Conservation (phyloP, 164 flowering plant genomes). For the Tinospora cordifolia region DNA sequence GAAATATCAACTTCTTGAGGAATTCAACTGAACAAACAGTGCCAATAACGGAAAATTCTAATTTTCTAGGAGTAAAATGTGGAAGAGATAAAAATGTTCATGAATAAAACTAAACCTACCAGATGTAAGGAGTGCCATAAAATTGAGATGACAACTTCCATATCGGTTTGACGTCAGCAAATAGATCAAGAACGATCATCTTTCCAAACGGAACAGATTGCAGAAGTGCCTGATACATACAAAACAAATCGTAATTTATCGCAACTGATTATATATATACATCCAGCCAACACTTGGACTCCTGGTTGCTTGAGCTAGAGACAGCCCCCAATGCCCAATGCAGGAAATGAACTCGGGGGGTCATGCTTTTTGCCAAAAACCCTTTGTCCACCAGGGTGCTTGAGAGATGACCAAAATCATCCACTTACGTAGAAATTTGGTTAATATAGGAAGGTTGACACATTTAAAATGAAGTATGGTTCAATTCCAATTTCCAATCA, state of each 20-base stretch:
- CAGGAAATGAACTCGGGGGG: too few relatives aligned
- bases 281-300: background rate
- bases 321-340: too few relatives aligned
- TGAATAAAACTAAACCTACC: constrained; percentile 32
- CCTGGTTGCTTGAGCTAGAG: too few relatives aligned
- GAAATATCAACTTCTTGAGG: background rate
- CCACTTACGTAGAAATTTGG: too few relatives aligned
- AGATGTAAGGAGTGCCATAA: constrained; percentile 86
- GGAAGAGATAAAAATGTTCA: background rate
- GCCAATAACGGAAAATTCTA: background rate
- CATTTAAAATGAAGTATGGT: too few relatives aligned
- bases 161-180: constrained; percentile 93
- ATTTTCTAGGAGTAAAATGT: background rate
- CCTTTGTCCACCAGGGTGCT: too few relatives aligned
- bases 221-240: constrained; percentile 69
- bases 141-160: constrained; percentile 85
- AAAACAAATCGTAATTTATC: background rate
- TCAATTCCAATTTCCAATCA: too few relatives aligned
- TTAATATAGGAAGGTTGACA: too few relatives aligned
- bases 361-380: too few relatives aligned
- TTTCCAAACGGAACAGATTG: constrained; percentile 96
- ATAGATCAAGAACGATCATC: constrained; percentile 96
- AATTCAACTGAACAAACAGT: background rate
- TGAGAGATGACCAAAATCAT: too few relatives aligned
- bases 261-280: background rate